phyloP scores from a whole-genome alignment of 305 asterid genomes.

The Fraxinus albicans region DNA sequence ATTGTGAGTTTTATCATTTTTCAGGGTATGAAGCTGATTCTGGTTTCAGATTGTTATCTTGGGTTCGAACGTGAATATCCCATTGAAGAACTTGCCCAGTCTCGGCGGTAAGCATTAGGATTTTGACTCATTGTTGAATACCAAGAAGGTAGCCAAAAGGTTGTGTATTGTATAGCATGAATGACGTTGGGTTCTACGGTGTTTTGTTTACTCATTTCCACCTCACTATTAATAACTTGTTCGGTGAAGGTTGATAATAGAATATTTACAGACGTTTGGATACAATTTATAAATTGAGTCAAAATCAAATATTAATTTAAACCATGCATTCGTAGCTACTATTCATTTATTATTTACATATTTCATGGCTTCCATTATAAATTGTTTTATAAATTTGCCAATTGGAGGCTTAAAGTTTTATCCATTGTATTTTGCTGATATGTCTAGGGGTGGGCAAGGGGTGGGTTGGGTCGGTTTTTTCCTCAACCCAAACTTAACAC shows the following conservation, averaged over 20 bases:
- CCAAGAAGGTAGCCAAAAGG: neutral
- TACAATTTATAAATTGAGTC: neutral
- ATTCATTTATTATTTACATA: no score
- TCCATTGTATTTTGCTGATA: neutral
- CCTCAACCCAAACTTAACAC: no score
- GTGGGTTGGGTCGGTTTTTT: no score
- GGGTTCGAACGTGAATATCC: conserved; percentile 70
- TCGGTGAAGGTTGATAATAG: neutral
- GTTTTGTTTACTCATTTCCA: neutral
- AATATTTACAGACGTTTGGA: neutral
- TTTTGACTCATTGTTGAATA: neutral
- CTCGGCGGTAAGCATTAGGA: neutral
- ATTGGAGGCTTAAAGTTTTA: no score
- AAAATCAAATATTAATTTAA: no score
- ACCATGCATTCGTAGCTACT: no score
- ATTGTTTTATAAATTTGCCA: no score
- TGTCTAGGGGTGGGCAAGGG: neutral
- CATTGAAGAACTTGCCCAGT: conserved; percentile 40
- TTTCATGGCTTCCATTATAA: no score
- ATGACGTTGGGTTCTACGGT: neutral
- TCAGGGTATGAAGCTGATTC: conserved; percentile 77
- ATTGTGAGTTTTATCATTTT: conserved; percentile 16
- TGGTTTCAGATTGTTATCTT: conserved; percentile 79
- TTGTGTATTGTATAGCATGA: neutral
- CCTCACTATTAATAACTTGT: no score